phyloP scores from a whole-genome alignment of 139 green algal species.

The Astrephomene gubernaculifera region DNA sequence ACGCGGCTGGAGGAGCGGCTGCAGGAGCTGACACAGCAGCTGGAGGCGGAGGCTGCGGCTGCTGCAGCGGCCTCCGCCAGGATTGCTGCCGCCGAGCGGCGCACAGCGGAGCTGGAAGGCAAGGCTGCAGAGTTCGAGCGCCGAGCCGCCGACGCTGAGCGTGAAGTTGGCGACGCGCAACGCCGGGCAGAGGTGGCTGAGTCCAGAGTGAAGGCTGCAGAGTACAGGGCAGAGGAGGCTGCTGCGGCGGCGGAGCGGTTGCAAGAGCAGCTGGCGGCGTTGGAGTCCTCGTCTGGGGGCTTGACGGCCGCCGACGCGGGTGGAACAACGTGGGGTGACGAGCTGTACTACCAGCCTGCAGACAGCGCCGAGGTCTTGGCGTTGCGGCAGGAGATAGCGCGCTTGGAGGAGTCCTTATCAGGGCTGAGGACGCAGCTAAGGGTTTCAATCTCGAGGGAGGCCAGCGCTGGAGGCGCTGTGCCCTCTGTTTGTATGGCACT shows the following conservation, averaged over 20 bases:
- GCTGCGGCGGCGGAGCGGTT: neutral
- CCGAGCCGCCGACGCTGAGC: neutral
- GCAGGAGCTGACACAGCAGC: slow-evolving; percentile 4
- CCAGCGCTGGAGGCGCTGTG: no score
- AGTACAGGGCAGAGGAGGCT: neutral
- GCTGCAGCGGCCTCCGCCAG: no score
- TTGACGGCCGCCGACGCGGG: neutral
- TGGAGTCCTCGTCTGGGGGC: no score
- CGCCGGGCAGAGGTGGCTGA: neutral
- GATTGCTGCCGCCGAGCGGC: neutral
- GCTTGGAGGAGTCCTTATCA: slow-evolving; percentile 15
- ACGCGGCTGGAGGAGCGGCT: slow-evolving; percentile 27
- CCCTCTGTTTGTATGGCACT: no score
- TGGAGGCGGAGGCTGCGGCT: neutral
- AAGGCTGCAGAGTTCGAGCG: neutral
- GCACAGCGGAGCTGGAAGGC: neutral
- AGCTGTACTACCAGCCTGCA: neutral
- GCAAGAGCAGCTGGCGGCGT: no score
- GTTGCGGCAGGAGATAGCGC: slow-evolving; percentile 20
- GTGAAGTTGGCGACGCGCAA: neutral
- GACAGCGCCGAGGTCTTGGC: slow-evolving; percentile 23
- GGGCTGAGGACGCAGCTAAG: slow-evolving; percentile 6
- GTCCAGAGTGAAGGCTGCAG: neutral
- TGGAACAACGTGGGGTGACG: neutral
- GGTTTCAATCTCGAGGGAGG: no score